These are phyloP conservation scores for Rosa multiflora DNA, from an alignment of 306 rosid genomes.

Conservation along the genomic window DNA sequence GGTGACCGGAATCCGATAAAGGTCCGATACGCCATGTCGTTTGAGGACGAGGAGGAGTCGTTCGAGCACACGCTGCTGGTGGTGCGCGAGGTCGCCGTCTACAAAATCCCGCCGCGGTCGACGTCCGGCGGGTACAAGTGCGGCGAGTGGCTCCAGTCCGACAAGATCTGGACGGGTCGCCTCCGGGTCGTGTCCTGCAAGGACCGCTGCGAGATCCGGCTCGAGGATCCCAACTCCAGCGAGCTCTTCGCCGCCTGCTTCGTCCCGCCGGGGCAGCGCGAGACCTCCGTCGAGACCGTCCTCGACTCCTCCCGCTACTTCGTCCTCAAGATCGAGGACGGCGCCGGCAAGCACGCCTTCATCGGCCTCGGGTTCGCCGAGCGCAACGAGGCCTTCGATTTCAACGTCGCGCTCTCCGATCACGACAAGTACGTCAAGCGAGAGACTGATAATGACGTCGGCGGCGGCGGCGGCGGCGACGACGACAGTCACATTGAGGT, in stretches of 20 bases:
- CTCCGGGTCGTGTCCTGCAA: slow-evolving; percentile 86
- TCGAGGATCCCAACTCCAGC: slow-evolving; percentile 85
- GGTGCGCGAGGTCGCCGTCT: slow-evolving; percentile 92
- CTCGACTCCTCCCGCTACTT: slow-evolving; percentile 96
- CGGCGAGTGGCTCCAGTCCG: slow-evolving; percentile 99
- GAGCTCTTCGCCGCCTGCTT: slow-evolving; percentile 97
- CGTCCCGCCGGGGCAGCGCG: slow-evolving; percentile 85
- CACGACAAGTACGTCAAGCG: slow-evolving; percentile 89
- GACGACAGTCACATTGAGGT: slow-evolving; percentile 84
- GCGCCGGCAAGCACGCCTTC: slow-evolving; percentile 89
- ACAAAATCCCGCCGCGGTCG: slow-evolving; percentile 89
- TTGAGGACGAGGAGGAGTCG: slow-evolving; percentile 77
- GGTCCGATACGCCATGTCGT: slow-evolving; percentile 70
- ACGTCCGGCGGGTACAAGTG: slow-evolving; percentile 97
- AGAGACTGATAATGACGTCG: slow-evolving; percentile 69
- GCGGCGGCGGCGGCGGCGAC: slow-evolving; percentile 30
- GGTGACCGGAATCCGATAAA: background rate
- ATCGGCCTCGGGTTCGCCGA: slow-evolving; percentile 88
- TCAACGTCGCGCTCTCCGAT: slow-evolving; percentile 94
- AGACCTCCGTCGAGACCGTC: slow-evolving; percentile 77
- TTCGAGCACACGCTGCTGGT: slow-evolving; percentile 96
- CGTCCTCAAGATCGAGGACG: slow-evolving; percentile 97
- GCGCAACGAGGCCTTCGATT: slow-evolving; percentile 95
- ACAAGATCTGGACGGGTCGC: slow-evolving; percentile 97
- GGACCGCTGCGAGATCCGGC: slow-evolving; percentile 96